Percentiles rank a stretch among this genome's conserved stretches.
phyloP scores from a whole-genome alignment of 2,329 filamentous ascomycete species.

The Saccharata proteae region DNA sequence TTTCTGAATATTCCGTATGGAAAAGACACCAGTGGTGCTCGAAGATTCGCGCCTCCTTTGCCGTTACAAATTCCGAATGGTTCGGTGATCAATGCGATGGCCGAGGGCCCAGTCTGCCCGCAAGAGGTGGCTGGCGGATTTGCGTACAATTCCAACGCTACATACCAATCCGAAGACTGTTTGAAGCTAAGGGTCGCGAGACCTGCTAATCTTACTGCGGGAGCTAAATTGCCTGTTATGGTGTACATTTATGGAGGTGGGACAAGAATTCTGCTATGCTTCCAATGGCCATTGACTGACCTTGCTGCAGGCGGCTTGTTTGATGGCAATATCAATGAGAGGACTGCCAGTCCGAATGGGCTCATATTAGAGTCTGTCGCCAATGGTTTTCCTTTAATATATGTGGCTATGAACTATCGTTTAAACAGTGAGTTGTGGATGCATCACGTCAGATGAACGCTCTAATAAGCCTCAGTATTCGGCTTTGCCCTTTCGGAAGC shows the following conservation, averaged over 20 bases:
- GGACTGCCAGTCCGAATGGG: constrained; percentile 30
- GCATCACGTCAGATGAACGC: background rate
- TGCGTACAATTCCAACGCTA: constrained; percentile 24
- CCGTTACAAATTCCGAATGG: constrained; percentile 21
- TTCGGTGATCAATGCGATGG: constrained; percentile 26
- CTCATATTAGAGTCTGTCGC: constrained; percentile 35
- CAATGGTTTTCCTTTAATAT: constrained; percentile 28
- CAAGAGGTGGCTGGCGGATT: constrained; percentile 24
- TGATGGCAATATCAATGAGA: constrained; percentile 20
- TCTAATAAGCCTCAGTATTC: constrained; percentile 15
- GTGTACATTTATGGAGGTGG: constrained; percentile 47
- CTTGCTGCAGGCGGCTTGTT: constrained; percentile 13
- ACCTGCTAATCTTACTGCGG: constrained; percentile 29
- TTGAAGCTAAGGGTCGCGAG: constrained; percentile 49
- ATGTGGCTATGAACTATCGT: constrained; percentile 25
- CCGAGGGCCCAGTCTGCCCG: constrained; percentile 34
- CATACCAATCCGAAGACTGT: constrained; percentile 40
- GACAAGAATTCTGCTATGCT: constrained; percentile 19
- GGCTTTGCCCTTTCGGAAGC: constrained; percentile 25
- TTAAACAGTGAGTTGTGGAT: constrained; percentile 16
- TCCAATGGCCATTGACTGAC: background rate
- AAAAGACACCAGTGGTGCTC: constrained; percentile 32
- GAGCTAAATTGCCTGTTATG: constrained; percentile 38
- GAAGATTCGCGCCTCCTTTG: constrained; percentile 36
- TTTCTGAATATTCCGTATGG: constrained; percentile 39